phyloP scores from a whole-genome alignment of 768 basidiomycete species.

The Serendipita sp. region DNA sequence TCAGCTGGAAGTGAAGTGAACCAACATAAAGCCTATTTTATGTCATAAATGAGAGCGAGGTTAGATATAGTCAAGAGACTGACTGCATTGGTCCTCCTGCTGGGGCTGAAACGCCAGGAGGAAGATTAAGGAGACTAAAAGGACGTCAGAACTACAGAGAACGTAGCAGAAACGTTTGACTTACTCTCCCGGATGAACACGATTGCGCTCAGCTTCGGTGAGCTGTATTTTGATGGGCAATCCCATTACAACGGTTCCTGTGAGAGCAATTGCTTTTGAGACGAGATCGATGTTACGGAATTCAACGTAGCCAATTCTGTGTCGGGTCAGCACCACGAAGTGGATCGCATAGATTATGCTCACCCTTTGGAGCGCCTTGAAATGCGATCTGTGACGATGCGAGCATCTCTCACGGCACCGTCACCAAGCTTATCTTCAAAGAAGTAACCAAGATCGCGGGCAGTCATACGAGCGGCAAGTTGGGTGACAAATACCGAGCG shows the following conservation, averaged over 20 bases:
- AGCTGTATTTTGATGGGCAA: constrained; percentile 92
- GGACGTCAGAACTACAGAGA: constrained; percentile 1
- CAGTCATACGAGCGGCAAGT: constrained; percentile 89
- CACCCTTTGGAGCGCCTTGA: constrained; percentile 98
- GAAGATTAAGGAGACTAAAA: constrained; percentile 38
- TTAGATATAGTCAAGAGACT: constrained; percentile 22
- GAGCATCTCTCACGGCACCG: constrained; percentile 83
- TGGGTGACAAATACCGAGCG: constrained; percentile 98
- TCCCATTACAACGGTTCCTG: constrained; percentile 96
- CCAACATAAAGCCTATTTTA: constrained; percentile 77
- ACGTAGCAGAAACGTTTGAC: constrained; percentile 16
- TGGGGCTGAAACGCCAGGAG: constrained; percentile 67
- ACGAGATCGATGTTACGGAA: constrained; percentile 82
- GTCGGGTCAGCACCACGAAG: constrained; percentile 9
- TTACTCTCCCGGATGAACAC: constrained; percentile 75
- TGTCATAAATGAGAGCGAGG: not conserved
- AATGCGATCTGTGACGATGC: constrained; percentile 89
- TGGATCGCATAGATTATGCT: constrained; percentile 13
- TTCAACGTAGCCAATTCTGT: constrained; percentile 95
- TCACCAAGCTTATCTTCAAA: constrained; percentile 95
- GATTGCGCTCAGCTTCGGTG: constrained; percentile 92
- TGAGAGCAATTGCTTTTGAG: constrained; percentile 73
- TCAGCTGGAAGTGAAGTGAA: constrained; percentile 90
- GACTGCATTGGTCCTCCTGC: constrained; percentile 69
- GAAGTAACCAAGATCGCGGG: constrained; percentile 94